These are phyloP conservation scores for Ophiostoma tasmaniense DNA, from an alignment of 2,329 filamentous ascomycete genomes.

Conservation along the genomic window DNA sequence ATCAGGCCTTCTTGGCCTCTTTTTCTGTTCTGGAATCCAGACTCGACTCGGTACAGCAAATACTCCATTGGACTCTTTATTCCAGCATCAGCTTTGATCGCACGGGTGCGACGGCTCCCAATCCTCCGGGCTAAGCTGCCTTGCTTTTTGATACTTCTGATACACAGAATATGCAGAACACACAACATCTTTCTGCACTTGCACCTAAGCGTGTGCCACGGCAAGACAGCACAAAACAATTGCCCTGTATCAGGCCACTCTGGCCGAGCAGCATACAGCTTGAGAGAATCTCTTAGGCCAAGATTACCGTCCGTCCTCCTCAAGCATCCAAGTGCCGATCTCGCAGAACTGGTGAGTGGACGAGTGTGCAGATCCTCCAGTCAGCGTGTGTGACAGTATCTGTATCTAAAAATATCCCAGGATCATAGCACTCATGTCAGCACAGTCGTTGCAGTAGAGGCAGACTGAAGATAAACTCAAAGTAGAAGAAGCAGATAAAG, in stretches of 20 bases:
- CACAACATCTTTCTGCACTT: background rate
- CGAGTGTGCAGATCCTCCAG: background rate
- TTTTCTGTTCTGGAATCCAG: background rate
- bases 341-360: background rate
- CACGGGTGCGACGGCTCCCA: background rate
- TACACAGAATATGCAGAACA: background rate
- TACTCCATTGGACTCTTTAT: background rate
- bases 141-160: background rate
- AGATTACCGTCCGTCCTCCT: background rate
- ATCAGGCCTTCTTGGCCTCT: background rate
- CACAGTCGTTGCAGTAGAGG: background rate
- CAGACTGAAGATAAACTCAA: background rate
- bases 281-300: background rate
- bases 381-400: background rate
- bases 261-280: no score
- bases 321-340: no score
- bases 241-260: no score
- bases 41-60: background rate
- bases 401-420: background rate
- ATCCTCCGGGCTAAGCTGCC: background rate
- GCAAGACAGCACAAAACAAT: no score
- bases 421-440: background rate
- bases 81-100: background rate
- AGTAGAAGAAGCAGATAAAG: background rate
- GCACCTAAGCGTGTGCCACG: no score